phyloP scores from a whole-genome alignment of 2,329 filamentous ascomycete genomes.

The Ambrosiella xylebori region DNA sequence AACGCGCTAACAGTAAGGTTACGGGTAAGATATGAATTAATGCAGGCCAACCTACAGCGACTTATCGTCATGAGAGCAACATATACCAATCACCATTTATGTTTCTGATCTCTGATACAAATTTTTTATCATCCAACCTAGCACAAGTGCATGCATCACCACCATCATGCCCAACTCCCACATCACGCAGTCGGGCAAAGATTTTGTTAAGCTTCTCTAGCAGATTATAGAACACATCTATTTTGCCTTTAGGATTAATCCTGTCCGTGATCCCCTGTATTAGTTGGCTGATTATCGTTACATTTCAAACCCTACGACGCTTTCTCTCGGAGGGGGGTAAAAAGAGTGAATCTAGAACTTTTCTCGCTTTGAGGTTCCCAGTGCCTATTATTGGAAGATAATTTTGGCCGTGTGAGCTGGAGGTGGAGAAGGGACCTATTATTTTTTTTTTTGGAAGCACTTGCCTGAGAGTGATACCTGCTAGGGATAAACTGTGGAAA shows the following conservation, averaged over 20 bases:
- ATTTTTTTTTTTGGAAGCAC: neutral
- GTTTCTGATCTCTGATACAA: no score
- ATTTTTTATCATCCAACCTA: neutral
- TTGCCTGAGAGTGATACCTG: neutral
- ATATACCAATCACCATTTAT: no score
- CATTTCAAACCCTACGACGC: neutral
- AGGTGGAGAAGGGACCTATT: neutral
- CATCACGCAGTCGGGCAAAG: no score
- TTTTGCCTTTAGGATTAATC: neutral
- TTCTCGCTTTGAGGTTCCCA: neutral
- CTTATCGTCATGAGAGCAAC: no score
- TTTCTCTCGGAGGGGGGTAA: neutral
- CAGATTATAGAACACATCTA: neutral
- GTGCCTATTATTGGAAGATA: neutral
- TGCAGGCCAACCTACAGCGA: no score
- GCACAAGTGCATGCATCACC: neutral
- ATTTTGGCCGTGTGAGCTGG: neutral
- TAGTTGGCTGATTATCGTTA: neutral
- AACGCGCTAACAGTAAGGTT: no score
- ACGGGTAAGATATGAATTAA: no score
- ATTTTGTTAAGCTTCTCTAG: no score
- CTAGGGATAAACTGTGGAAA: neutral
- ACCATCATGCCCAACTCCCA: neutral
- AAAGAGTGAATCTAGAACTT: neutral
- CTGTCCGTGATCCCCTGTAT: neutral